Conservation (phyloP, 169 alveolate genomes). For the Amoebophrya sp. region DNA sequence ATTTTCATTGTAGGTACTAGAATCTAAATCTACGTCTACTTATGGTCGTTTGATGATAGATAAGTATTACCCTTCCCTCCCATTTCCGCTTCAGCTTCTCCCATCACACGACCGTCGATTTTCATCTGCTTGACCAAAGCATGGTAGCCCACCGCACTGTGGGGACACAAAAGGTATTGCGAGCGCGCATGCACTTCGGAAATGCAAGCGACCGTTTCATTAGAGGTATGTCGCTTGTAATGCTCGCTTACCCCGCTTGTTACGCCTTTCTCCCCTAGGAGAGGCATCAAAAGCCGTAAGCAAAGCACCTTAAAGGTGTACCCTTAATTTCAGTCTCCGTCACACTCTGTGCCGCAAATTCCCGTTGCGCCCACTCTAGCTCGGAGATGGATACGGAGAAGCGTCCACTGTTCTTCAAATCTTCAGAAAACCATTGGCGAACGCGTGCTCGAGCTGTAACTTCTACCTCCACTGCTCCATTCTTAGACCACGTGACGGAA, state of each 20-base stretch:
- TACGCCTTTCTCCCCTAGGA: too few species aligned
- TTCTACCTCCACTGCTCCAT: too few species aligned
- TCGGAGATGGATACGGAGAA: not conserved
- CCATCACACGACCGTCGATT: not conserved
- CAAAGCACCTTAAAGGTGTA: too few species aligned
- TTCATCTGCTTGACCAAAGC: not conserved
- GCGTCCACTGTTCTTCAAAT: not conserved
- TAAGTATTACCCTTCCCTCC: too few species aligned
- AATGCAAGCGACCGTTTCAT: constrained; percentile 24
- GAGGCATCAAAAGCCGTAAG: too few species aligned
- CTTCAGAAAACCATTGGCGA: not conserved
- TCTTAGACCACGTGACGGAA: too few species aligned
- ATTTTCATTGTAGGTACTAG: constrained; percentile 31
- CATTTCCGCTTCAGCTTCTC: too few species aligned
- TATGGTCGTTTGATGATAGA: too few species aligned
- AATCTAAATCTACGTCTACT: constrained; percentile 18
- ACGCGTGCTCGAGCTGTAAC: not conserved
- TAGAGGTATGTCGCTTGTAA: too few species aligned
- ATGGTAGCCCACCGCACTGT: not conserved
- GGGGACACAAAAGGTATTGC: constrained; percentile 28
- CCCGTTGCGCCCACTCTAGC: not conserved
- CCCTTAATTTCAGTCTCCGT: too few species aligned
- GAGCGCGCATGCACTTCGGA: not conserved
- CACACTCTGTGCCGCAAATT: too few species aligned
- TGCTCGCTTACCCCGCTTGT: too few species aligned